Evolutionary conservation across 352 stramenopile species (phyloP).

Genomic region (Globisporangium splendens): DNA sequence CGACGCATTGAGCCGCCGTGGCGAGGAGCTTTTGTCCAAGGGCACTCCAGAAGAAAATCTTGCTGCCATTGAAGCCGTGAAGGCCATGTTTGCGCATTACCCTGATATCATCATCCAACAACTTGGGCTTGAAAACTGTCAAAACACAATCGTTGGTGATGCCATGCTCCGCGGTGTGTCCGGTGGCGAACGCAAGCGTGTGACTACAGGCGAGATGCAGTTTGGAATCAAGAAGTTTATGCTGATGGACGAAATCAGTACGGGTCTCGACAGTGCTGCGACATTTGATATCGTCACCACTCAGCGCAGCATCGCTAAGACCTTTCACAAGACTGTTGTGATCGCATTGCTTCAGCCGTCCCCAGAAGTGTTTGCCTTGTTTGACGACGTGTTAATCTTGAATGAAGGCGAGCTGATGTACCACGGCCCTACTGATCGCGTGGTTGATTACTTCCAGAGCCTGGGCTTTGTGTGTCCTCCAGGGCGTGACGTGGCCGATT

Average conservation of each 20-base stretch:
- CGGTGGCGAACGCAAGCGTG: conserved; percentile 33
- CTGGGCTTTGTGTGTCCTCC: conserved; percentile 38
- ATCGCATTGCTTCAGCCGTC: conserved; percentile 82
- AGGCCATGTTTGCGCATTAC: conserved; percentile 11
- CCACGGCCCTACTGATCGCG: conserved; percentile 36
- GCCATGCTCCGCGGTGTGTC: conserved; percentile 40
- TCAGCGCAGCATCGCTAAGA: conserved; percentile 43
- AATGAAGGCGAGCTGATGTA: conserved; percentile 46
- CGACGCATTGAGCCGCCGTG: conserved; percentile 12
- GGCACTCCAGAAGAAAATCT: conserved; percentile 23
- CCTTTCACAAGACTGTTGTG: conserved; percentile 41
- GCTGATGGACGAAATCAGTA: conserved; percentile 79
- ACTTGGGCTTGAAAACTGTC: conserved; percentile 1
- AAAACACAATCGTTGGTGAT: conserved; percentile 35
- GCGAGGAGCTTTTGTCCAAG: conserved; percentile 28
- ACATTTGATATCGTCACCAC: conserved; percentile 59
- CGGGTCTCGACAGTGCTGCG: conserved; percentile 47
- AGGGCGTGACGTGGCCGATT: conserved; percentile 21
- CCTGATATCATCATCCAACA: conserved; percentile 1
- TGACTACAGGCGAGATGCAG: conserved; percentile 60
- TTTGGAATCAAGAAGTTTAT: conserved; percentile 57
- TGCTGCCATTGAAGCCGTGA: conserved; percentile 3
- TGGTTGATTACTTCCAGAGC: conserved; percentile 60
- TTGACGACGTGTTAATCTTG: conserved; percentile 49
- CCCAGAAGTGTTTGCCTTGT: conserved; percentile 44